phyloP scores from a whole-genome alignment of 2,329 filamentous ascomycete genomes.

The Tricladium varicosporioides region DNA sequence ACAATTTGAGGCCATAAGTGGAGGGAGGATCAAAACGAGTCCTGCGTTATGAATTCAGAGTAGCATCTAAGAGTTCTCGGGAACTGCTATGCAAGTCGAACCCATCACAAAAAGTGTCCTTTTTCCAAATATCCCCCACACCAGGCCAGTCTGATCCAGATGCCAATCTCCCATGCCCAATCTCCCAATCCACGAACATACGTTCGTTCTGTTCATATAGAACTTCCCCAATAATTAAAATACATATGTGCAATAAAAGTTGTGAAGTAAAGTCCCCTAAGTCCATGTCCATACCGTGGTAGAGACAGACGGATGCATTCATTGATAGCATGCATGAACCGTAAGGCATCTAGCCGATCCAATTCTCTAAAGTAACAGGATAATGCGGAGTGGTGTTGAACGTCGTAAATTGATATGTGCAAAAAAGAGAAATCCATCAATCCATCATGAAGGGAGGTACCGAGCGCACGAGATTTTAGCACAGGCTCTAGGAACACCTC shows the following conservation, averaged over 20 bases:
- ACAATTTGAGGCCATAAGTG: neutral
- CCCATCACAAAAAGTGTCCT: neutral
- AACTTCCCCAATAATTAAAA: constrained; percentile 5
- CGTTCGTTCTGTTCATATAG: no score
- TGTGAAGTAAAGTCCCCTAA: constrained; percentile 3
- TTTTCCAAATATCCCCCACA: neutral
- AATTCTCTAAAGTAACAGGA: neutral
- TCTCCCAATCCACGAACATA: neutral
- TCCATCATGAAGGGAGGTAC: constrained; percentile 20
- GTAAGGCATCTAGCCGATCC: constrained; percentile 5
- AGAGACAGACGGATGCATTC: constrained; percentile 1
- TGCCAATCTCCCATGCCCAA: neutral
- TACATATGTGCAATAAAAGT: constrained; percentile 13
- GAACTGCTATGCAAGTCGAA: neutral
- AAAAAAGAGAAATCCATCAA: constrained; percentile 7
- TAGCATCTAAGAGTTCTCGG: neutral
- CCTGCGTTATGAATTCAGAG: neutral
- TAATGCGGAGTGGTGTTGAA: constrained; percentile 16
- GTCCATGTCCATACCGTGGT: constrained; percentile 1
- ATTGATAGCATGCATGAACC: neutral
- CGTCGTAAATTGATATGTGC: constrained; percentile 19
- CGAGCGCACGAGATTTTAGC: constrained; percentile 33
- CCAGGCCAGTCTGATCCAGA: neutral
- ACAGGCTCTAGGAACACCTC: constrained; percentile 31
- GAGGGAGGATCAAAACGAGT: neutral